These are phyloP conservation scores for Penicillium alfredii DNA, from an alignment of 495 filamentous ascomycete species.

Conservation along the genomic window DNA sequence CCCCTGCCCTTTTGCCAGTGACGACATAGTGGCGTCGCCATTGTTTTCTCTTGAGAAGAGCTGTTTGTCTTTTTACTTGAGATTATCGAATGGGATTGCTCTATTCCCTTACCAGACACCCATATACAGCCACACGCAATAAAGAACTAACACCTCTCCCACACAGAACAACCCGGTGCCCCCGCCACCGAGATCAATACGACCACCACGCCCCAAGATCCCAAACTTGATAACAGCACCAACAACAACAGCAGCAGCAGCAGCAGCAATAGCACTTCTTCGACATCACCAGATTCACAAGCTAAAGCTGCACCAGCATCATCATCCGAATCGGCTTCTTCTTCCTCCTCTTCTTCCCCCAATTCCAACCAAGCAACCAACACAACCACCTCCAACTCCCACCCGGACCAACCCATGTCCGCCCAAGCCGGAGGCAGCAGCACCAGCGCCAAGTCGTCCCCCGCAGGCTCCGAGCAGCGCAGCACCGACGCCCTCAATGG, in stretches of 20 bases:
- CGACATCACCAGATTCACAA: no score
- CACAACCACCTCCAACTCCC: slow-evolving; percentile 1
- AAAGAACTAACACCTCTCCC: slow-evolving; percentile 5
- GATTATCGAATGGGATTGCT: no score
- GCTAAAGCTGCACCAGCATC: not conserved
- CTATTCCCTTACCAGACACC: no score
- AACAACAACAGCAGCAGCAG: slow-evolving; percentile 1
- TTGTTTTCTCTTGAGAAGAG: not conserved
- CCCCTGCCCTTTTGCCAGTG: not conserved
- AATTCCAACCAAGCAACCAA: slow-evolving; percentile 9
- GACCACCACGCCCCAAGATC: slow-evolving; percentile 21
- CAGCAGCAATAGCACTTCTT: not conserved
- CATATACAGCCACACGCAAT: no score
- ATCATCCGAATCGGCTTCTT: no score
- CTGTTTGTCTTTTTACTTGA: no score
- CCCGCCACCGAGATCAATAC: slow-evolving; percentile 16
- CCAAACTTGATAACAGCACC: slow-evolving; percentile 7
- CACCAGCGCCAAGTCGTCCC: not conserved
- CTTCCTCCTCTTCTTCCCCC: no score
- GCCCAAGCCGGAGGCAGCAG: slow-evolving; percentile 2
- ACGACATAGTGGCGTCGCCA: slow-evolving; percentile 1
- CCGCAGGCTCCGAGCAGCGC: slow-evolving; percentile 11
- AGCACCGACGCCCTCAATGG: slow-evolving; percentile 1
- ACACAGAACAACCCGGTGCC: slow-evolving; percentile 32
- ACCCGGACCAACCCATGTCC: not conserved